Base-by-base conservation (phyloP, 1,284 basidiomycete species). In the Gymnopus androsaceus region DNA sequence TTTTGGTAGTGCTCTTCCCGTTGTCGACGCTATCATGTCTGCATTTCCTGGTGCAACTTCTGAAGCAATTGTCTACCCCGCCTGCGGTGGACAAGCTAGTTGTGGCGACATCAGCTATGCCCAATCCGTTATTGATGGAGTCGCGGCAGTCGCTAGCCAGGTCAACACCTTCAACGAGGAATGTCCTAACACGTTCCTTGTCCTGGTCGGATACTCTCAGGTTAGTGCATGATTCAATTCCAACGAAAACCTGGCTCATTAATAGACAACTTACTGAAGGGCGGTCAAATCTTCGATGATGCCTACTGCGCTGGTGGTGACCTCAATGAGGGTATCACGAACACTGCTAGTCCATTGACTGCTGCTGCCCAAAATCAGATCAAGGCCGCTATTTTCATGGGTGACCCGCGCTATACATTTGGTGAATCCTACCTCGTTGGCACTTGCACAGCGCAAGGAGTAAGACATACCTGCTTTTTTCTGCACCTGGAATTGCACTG, bases 271-370 rank as follows among this genome's bases (percentile, higher is more conserved):
- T 37, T 49, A n/a, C n/a, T n/a, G n/a, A n/a, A 69, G 68, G 68
- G 68, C 54, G 68, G 68, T 57, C 68, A 69, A 62, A 69, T 69
- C 54, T 61, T 69, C 57, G 68, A 69, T 52, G 65, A 69, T 52
- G 68, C 66, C 2, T 69, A 64, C 56, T 69, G 68, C 36, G 68
- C 67, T 50, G 68, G 68, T 33, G 68, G 68, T 3, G 68, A 69
- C 51, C 61, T 59, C 41, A 67, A 69, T 60, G 66, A 67, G 48
- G 68, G 67, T 15, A 57, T 69, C 45, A 17, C 34, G 4, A 61
- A 52, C 36, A 69, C 68, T 12, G 61, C 68, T 1, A 68, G 68
- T 42, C 68, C 67, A 51, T 67, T 70, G 36, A 59, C 61, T 27
- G 33, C 63, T 3, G 58, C 64, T 4, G 67, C 68, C 4, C 56